Evolutionary conservation across 2,329 filamentous ascomycete genomes (phyloP).

Genomic region (Talaromyces sp.): DNA sequence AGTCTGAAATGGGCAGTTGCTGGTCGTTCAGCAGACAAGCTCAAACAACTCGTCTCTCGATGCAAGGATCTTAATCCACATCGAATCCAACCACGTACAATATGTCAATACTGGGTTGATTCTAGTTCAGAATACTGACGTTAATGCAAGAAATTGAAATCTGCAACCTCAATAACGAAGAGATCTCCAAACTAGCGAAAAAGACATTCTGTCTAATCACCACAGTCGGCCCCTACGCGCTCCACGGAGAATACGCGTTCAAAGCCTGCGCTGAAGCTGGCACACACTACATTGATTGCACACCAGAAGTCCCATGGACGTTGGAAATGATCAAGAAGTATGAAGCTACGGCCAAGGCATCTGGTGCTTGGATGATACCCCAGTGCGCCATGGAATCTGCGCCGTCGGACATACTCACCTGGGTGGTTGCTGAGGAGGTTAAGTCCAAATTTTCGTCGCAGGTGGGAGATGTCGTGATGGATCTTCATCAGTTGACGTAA

Average conservation of each 20-base stretch:
- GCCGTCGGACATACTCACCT: conserved; percentile 7
- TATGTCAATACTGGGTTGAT: no score
- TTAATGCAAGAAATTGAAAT: neutral
- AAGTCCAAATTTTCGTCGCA: neutral
- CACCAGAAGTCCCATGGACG: conserved; percentile 4
- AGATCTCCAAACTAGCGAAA: conserved; percentile 1
- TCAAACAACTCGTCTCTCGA: conserved; percentile 1
- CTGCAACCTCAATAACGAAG: neutral
- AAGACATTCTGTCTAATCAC: conserved; percentile 6
- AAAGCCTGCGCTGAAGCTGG: conserved; percentile 5
- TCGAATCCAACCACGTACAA: neutral
- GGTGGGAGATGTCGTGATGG: neutral
- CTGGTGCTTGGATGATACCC: conserved; percentile 4
- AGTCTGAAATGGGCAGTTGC: conserved; percentile 9
- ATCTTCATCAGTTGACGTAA: neutral
- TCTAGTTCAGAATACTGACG: neutral
- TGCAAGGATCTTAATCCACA: neutral
- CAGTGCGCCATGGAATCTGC: conserved; percentile 9
- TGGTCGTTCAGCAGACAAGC: conserved; percentile 8
- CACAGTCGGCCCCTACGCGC: conserved; percentile 4
- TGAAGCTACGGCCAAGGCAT: conserved; percentile 3
- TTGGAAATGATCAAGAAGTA: conserved; percentile 13
- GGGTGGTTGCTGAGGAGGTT: neutral
- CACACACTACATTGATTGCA: conserved; percentile 8
- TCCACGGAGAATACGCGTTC: conserved; percentile 7